Base-by-base conservation (phyloP, 495 filamentous ascomycete species). In the Penicillium coffeae region DNA sequence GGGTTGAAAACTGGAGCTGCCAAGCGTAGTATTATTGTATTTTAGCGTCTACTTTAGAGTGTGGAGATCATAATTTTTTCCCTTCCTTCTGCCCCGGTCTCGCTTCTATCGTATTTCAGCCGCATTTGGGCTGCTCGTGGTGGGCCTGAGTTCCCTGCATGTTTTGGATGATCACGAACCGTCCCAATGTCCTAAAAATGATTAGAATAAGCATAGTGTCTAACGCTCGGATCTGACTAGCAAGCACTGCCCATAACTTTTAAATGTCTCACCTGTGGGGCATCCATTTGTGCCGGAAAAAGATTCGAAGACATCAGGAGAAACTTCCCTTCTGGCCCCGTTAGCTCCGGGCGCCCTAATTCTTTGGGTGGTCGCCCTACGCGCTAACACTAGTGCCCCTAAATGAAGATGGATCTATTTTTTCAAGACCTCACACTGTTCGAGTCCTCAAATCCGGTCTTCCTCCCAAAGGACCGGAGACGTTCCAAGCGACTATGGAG, bases 1-100 rank as follows among this genome's bases (percentile, higher is more conserved):
- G 59, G 21, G 48, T 55, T 2, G 52, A 62, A 21, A 47, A 56
- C 32, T 62, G 59, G 59, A 36, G 38, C 9, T 59, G 55, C 45
- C 43, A 52, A 41, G 4, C 4, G 25, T 5, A 30, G 25, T 30
- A 30, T 4, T 10, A 10, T 30, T 30, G 25, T 30, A 30, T 30
- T 30, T n/a, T 30, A 30, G 25, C 25, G 25, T 45, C 34, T 38
- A 45, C 13, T 30, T 39, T 39, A 50, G 33, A 38, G 12, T 27
- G 21, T 21, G 22, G 39, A 21, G 22, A 45, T 45, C 35, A 25
- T 45, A 32, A 38, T 20, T 38, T 39, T 20, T 36, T 37, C 32
- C 9, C 22, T 46, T 10, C 19, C 27, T 30, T 20, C 25, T 42
- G 32, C 18, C 25, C 7, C 38, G n/a, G n/a, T n/a, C n/a, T n/a